Conservation (phyloP, 2,329 filamentous ascomycete genomes). For the Anthostomella pinea region DNA sequence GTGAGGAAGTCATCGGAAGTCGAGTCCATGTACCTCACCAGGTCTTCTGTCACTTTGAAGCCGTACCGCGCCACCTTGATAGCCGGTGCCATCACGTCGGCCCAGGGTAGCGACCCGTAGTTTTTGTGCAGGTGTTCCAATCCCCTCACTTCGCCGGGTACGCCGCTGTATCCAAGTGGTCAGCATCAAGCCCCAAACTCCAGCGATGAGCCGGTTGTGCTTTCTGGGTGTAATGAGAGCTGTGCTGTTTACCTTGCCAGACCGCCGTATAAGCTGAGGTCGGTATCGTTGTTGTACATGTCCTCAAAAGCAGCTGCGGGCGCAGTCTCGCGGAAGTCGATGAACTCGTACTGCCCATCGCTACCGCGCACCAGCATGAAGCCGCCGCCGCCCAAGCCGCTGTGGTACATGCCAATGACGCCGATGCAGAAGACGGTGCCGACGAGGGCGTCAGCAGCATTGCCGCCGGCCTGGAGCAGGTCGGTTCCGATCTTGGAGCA, state of each 20-base stretch:
- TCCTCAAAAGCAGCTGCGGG: slow-evolving; percentile 74
- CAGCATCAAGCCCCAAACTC: no score
- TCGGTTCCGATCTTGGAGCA: slow-evolving; percentile 69
- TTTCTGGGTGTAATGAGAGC: slow-evolving; percentile 17
- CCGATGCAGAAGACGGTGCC: slow-evolving; percentile 74
- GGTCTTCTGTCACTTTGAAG: slow-evolving; percentile 64
- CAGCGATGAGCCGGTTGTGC: no score
- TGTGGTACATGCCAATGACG: slow-evolving; percentile 73
- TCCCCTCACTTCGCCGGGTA: slow-evolving; percentile 70
- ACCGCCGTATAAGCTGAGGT: slow-evolving; percentile 64
- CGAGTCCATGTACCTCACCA: slow-evolving; percentile 66
- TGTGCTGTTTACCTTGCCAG: slow-evolving; percentile 63
- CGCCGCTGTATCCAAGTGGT: slow-evolving; percentile 44
- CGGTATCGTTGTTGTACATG: slow-evolving; percentile 73
- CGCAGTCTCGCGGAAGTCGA: slow-evolving; percentile 84
- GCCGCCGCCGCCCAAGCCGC: slow-evolving; percentile 84
- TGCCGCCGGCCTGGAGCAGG: slow-evolving; percentile 57
- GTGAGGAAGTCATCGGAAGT: slow-evolving; percentile 59
- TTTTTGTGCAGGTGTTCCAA: slow-evolving; percentile 69
- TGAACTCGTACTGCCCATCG: slow-evolving; percentile 73
- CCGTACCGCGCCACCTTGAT: slow-evolving; percentile 70
- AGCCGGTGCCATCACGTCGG: slow-evolving; percentile 65
- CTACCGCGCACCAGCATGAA: slow-evolving; percentile 78
- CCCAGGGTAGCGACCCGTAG: slow-evolving; percentile 64
- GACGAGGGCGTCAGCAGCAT: slow-evolving; percentile 74